Base-by-base conservation (phyloP, 2,329 filamentous ascomycete genomes). In the Rhynchosporium secalis region DNA sequence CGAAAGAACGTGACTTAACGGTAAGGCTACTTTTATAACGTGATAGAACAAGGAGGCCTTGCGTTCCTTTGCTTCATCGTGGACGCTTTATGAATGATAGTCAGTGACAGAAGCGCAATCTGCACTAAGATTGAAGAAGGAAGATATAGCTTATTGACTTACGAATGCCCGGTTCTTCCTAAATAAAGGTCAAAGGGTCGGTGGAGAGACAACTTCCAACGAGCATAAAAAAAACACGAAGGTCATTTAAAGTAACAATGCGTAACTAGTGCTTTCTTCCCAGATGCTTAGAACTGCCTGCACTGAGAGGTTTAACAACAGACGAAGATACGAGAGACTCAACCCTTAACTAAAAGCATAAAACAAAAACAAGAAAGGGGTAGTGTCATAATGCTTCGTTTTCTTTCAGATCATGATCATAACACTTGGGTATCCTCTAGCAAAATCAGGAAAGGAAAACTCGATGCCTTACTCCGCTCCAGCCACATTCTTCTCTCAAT, bases 361-460 rank as follows among this genome's bases (percentile, higher is more conserved):
- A 43, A 43, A 2, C 41, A 20, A 43, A 15, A 43, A 41, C 38
- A 40, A 36, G 38, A 51, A 49, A 46, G 33, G 38, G 46, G 5
- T 33, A 36, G 45, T 15, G 26, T 33, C 36, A 59, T n/a, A 29
- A 33, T 45, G 47, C 51, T 54, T 54, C 13, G 36, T 43, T 3
- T 52, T 43, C n/a, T 43, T 45, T 51, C 46, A 10, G 29, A 20
- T 43, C 47, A 51, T 40, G 9, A 51, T 52, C 38, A 20, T 52
- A 51, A 52, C 47, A 36, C 57, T 59, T 41, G 46, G 54, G 57
- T 59, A 59, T 59, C 43, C 26, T 40, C 20, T 36, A 51, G 45
- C 33, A 6, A 52, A 29, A 47, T 43, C 51, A 40, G 43, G 15
- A 51, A 43, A 20, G 20, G 15, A 28, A 51, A 40, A 41, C 33